These are phyloP conservation scores for Neonectria neomacrospora DNA, from an alignment of 2,329 filamentous ascomycete genomes.

Conservation along the genomic window DNA sequence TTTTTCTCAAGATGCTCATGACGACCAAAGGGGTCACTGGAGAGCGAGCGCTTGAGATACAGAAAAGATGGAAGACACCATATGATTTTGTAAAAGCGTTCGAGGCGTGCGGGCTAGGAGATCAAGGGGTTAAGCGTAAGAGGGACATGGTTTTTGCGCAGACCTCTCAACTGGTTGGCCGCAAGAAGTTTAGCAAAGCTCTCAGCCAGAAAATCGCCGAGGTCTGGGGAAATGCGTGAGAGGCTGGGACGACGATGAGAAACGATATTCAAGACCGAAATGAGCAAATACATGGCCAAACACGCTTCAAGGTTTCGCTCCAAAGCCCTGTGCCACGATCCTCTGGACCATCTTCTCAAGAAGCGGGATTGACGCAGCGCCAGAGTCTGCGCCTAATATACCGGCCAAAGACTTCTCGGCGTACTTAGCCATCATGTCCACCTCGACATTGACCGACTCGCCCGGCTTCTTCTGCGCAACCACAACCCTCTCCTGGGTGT, in stretches of 20 bases:
- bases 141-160: conserved; percentile 68
- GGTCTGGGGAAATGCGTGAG: conserved; percentile 70
- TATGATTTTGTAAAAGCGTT: conserved; percentile 77
- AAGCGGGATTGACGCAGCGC: conserved; percentile 63
- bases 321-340: conserved; percentile 74
- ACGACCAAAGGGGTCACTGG: conserved; percentile 79
- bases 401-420: conserved; percentile 89
- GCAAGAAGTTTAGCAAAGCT: conserved; percentile 73
- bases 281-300: conserved; percentile 22
- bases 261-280: conserved; percentile 40
- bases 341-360: conserved; percentile 79
- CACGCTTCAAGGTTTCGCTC: conserved; percentile 39
- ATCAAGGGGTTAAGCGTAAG: conserved; percentile 65
- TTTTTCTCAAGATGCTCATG: conserved; percentile 89
- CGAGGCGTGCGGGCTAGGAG: conserved; percentile 62
- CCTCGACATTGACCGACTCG: conserved; percentile 90
- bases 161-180: conserved; percentile 69
- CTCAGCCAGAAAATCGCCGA: conserved; percentile 78
- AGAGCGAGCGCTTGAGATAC: conserved; percentile 83
- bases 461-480: conserved; percentile 81
- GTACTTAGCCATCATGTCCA: conserved; percentile 88
- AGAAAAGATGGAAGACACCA: conserved; percentile 81
- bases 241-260: conserved; percentile 19
- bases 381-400: conserved; percentile 67
- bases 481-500: conserved; percentile 93